phyloP scores from a whole-genome alignment of 768 basidiomycete genomes.

The Suillus weaverae region DNA sequence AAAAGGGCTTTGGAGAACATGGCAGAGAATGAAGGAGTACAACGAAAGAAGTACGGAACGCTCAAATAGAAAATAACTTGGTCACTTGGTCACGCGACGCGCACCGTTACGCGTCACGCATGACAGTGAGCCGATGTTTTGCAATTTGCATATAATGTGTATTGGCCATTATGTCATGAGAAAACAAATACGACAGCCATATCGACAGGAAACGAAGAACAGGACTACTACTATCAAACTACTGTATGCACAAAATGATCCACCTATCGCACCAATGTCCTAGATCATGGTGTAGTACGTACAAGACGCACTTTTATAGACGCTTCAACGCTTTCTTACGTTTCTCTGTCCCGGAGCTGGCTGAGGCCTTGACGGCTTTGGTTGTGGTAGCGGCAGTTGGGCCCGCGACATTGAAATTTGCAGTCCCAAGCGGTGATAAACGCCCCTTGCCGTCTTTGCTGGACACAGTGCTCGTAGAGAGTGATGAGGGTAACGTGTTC shows the following conservation, averaged over 20 bases:
- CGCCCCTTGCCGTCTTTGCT: conserved; percentile 51
- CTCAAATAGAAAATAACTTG: conserved; percentile 2
- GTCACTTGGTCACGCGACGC: conserved; percentile 10
- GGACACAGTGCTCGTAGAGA: conserved; percentile 33
- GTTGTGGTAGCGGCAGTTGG: conserved; percentile 36
- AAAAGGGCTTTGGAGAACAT: conserved; percentile 28
- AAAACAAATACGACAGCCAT: conserved; percentile 4
- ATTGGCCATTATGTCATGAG: neutral
- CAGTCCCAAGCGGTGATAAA: conserved; percentile 68
- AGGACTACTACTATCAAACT: neutral
- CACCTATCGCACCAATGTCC: neutral
- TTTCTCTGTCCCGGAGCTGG: conserved; percentile 67
- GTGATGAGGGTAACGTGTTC: conserved; percentile 43
- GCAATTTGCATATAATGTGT: neutral
- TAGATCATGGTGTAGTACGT: conserved; percentile 10
- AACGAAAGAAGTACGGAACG: neutral
- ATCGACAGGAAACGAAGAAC: conserved; percentile 1
- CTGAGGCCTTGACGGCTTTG: conserved; percentile 70
- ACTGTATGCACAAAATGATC: neutral
- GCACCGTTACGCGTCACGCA: conserved; percentile 20
- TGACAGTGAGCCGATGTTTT: neutral
- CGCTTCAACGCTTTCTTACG: conserved; percentile 88
- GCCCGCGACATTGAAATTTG: conserved; percentile 64
- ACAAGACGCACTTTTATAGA: conserved; percentile 40
- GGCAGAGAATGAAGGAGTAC: neutral